These are phyloP conservation scores for Breynia disticha DNA, from an alignment of 441 rosid species.

Conservation along the genomic window DNA sequence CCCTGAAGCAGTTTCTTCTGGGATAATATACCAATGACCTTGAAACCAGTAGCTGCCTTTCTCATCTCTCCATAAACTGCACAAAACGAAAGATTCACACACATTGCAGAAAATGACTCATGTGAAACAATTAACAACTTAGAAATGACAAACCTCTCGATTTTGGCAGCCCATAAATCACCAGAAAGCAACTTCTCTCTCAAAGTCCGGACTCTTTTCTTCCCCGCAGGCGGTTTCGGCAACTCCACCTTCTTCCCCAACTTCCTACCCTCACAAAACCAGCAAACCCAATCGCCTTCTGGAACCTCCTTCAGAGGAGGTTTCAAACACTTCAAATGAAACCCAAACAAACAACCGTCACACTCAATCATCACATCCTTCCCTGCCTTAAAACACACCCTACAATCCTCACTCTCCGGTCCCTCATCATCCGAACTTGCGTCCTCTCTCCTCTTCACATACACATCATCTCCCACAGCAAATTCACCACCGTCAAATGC, in stretches of 20 bases:
- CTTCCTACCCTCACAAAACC: conserved; percentile 54
- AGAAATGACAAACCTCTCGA: conserved; percentile 43
- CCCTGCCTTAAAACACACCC: conserved; percentile 64
- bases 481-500: conserved; percentile 65
- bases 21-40: conserved; percentile 80
- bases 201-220: conserved; percentile 53
- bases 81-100: conserved; percentile 10
- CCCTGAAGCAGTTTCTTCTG: conserved; percentile 84
- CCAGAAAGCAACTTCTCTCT: conserved; percentile 87
- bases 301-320: conserved; percentile 73
- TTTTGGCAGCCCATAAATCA: conserved; percentile 75
- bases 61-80: conserved; percentile 71
- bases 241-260: conserved; percentile 37
- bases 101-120: not conserved
- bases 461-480: conserved; percentile 71
- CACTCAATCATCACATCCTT: conserved; percentile 71
- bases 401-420: conserved; percentile 72
- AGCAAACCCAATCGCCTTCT: conserved; percentile 83
- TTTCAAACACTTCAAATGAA: conserved; percentile 87
- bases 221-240: conserved; percentile 58
- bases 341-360: conserved; percentile 81
- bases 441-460: conserved; percentile 81
- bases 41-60: conserved; percentile 63
- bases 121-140: not conserved
- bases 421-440: conserved; percentile 50